Evolutionary conservation across 352 stramenopile genomes (phyloP), one percentile per base, ranked within the genome.

Genomic region (Phytophthora citrophthora): DNA sequence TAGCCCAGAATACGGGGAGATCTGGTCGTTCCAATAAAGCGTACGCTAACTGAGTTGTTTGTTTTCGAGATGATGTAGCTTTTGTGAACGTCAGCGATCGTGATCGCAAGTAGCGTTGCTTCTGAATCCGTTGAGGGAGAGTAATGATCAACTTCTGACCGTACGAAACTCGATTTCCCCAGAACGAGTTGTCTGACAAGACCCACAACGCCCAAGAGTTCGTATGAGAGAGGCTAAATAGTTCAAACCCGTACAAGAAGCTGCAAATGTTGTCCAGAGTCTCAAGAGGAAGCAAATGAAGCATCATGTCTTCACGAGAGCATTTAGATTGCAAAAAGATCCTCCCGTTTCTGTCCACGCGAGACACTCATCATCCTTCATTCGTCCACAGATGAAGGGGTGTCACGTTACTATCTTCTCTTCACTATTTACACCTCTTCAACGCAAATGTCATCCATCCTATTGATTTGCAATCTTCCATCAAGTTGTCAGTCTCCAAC

Each of bases 221-320:
- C 9, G 24, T 45, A n/a, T 60, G 61, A 11, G 53, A 69, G n/a
- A 69, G 45, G 11, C 36, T 26, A 9, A 69, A 45, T 15, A 54
- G 45, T 6, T 69, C 53, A 12, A 60, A 57, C 13, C 61, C 54
- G 3, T 29, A 20, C 15, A 41, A 69, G 29, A 18, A 58, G 44
- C 49, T 54, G 43, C 20, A 45, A 5, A 67, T 18, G 0, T 18
- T 26, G 5, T 38, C 12, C 18, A 58, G 3, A 1, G 12, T 32
- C 13, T 53, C 47, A 6, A 40, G 2, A 27, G 56, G 56, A 26
- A 64, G 47, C 39, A 44, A 18, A 64, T 27, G 46, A 38, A 54
- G 68, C 38, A 13, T 5, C 47, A 44, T 43, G 15, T 12, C 18
- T 20, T 20, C 7, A 29, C 6, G 6, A 4, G 26, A 29, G 3